Evolutionary conservation across 257 asterid genomes (phyloP), one percentile per base, ranked within the genome.

Genomic region (Fraxinus excelsior): DNA sequence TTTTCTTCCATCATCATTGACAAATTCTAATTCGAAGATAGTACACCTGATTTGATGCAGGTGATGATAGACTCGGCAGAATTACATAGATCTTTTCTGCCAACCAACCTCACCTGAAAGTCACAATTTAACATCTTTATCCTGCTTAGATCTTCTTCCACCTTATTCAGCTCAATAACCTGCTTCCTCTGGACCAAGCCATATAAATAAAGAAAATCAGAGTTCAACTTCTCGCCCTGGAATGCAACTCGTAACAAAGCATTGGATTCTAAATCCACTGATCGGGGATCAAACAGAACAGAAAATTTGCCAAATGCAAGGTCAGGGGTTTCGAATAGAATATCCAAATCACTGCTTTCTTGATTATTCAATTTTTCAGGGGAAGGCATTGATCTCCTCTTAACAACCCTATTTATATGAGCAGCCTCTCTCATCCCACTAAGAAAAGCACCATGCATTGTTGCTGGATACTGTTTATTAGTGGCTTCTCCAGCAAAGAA

Each of bases 401-500:
- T 80, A 18, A 93, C 85, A 25, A 87, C 96, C 87, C 96, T 88
- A 90, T 89, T 82, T 32, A 95, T 95, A 69, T 90, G 89, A 78
- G 99, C 99, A 73, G 97, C 98, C 80, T 95, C 99, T 84, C 99
- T 89, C 99, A 95, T 88, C 60, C 99, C 98, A 78, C 99, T 95
- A 16, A 95, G 93, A 73, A 95, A 91, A 64, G 99, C 99, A 49
- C 98, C 99, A 7, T 95, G 99, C 99, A 95, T 95, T 51, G 99
- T 95, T 42, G 99, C 99, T 26, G 98, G 98, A 84, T 93, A 95
- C 86, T 91, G 99, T 77, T 80, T 88, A 76, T 87, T 95, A n/a
- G 99, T 95, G 26, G 98, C 98, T 88, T 95, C 99, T 70, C 99
- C 99, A n/a, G 98, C 99, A n/a, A 95, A 95, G 88, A 93, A 95